Conservation (phyloP, 202 grass and related monocot genomes). For the Schoenoplectus triqueter region DNA sequence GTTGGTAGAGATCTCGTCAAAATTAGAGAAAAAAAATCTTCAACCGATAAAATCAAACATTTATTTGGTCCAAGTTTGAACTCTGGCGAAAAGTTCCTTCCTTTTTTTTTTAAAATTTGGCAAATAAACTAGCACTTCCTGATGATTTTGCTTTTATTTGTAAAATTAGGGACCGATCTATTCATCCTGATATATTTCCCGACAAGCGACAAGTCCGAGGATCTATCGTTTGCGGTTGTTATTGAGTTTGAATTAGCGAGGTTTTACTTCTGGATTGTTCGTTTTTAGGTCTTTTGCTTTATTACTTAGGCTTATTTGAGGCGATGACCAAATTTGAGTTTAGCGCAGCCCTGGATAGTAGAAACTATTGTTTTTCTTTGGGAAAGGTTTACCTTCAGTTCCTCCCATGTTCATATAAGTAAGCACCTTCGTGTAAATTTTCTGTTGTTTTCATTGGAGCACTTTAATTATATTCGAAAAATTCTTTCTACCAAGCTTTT, state of each 20-base stretch:
- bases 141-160: background rate
- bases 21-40: background rate
- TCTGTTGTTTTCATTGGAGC: background rate
- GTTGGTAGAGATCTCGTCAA: background rate
- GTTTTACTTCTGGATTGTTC: background rate
- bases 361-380: background rate
- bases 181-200: background rate
- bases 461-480: background rate
- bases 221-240: background rate
- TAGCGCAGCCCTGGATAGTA: background rate
- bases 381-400: background rate
- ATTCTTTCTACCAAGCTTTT: background rate
- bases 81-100: too few relatives aligned
- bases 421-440: background rate
- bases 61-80: background rate
- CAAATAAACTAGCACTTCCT: background rate
- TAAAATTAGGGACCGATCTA: background rate
- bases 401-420: background rate
- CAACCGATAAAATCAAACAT: background rate
- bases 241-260: constrained; percentile 1
- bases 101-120: background rate
- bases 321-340: background rate
- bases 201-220: background rate
- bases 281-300: background rate
- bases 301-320: background rate